Base-by-base conservation (phyloP, 2,329 filamentous ascomycete genomes). In the Eutypella sp. region DNA sequence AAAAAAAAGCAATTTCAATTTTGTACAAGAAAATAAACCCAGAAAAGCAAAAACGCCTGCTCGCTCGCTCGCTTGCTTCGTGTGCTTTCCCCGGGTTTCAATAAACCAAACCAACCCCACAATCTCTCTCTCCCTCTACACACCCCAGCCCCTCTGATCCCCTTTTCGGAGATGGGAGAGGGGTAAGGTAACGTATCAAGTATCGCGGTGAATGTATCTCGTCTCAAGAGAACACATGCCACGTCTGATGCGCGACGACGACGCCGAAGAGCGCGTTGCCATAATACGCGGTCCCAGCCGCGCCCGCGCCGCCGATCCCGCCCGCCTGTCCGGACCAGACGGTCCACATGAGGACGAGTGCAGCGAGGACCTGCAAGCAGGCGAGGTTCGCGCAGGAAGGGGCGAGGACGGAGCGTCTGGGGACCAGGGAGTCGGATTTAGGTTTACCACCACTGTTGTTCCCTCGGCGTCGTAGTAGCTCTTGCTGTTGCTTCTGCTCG, bases 181-280 rank as follows among this genome's bases (percentile, higher is more conserved):
- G 18, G 22, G 18, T 31, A 10, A 24, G 20, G 9, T 23, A 46
- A 36, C 15, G 15, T 36, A 16, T 29, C 18, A 13, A 22, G 38
- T 36, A 34, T n/a, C n/a, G n/a, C n/a, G n/a, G n/a, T n/a, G n/a
- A n/a, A n/a, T n/a, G n/a, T n/a, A n/a, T 36, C 15, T 3, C 23
- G 22, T 13, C 43, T 45, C 50, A 61, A 19, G 47, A 44, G 40
- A 64, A 59, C 6, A 59, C 52, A 46, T 64, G 62, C 58, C 57
- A 58, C 41, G 59, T 48, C 24, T 64, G 62, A 48, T 64, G 62
- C 42, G 53, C 47, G 16, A 64, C 58, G 42, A 54, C 54, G 20
- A 49, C 48, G 10, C 58, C 55, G 33, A 64, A 59, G 19, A 63
- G 47, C 9, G 48, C 52, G 43, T 56, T 63, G 39, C 62, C 62